Evolutionary conservation across 306 rosid species (phyloP).

Genomic region (Adenanthera pavonina): DNA sequence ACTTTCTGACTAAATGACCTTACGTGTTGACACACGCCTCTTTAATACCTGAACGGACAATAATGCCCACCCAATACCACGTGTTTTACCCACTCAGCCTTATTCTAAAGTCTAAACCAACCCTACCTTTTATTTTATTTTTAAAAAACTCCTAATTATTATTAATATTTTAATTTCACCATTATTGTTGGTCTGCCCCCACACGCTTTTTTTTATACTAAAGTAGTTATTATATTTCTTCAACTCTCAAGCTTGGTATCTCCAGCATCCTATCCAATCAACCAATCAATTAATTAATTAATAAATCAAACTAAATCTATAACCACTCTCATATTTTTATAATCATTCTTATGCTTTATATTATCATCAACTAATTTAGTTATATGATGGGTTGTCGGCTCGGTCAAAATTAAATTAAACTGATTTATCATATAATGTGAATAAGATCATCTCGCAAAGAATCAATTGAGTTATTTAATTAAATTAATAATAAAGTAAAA

Average conservation of each 20-base stretch:
- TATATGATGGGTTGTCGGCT: no score
- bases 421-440: no score
- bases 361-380: no score
- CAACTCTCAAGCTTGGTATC: conserved; percentile 44
- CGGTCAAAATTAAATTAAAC: no score
- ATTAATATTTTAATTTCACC: conserved; percentile 30
- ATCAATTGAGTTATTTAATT: no score
- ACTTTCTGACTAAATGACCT: conserved; percentile 21
- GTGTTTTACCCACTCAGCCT: conserved; percentile 36
- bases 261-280: neutral
- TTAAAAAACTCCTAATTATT: neutral
- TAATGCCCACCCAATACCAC: conserved; percentile 47
- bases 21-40: conserved; percentile 18
- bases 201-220: neutral
- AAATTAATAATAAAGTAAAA: no score
- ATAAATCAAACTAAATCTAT: neutral
- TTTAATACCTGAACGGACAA: conserved; percentile 38
- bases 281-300: neutral
- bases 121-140: neutral
- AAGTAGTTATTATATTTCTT: conserved; percentile 39
- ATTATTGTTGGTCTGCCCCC: conserved; percentile 18
- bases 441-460: no score
- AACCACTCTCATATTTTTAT: neutral
- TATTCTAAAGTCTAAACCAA: conserved; percentile 28
- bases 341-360: no score